Evolutionary conservation across 2,329 filamentous ascomycete species (phyloP), one percentile per base, ranked within the genome.

Genomic region (Talaromyces atroroseus): DNA sequence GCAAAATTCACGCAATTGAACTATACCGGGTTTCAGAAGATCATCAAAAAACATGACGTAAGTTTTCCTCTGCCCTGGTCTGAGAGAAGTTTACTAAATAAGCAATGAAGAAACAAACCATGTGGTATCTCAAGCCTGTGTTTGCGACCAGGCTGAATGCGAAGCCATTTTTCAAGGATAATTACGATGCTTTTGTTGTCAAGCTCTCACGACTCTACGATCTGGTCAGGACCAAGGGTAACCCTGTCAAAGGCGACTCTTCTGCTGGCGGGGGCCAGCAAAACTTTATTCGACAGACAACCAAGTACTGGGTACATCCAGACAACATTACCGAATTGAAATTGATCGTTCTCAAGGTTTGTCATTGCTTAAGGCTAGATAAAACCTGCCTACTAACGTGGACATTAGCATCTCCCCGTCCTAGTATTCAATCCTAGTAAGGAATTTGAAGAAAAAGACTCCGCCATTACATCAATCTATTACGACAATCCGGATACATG

Each of bases 1-100:
- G 92, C 94, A 72, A 97, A 97, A 76, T 99, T 96, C 71, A 95
- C 95, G 6, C 92, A 96, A 77, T 78, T 99, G 69, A 99, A 99
- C 76, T 99, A 99, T 71, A 97, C 92, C 0, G 94, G 94, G 5
- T 99, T 99, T 72, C 95, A 96, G 79, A 99, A 99, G 80, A 99
- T 99, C 62, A 96, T 99, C 75, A 99, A 99, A 81, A 99, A 99
- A 80, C 94, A 99, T 73, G 94, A 96, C 76, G 89, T 92, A 74
- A 65, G 88, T 29, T 26, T 38, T 29, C 14, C 5, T 29, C 29
- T 14, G 21, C 18, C 26, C 18, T 29, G 32, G 11, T 18, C 14
- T 14, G 5, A 5, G 21, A 32, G 16, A 23, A 2, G 20, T 40
- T 50, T 23, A 52, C 94, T 73, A 94, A 96, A 76, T 89, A n/a